Conservation (phyloP, 2,329 filamentous ascomycete genomes). For the Monosporascus ibericus region DNA sequence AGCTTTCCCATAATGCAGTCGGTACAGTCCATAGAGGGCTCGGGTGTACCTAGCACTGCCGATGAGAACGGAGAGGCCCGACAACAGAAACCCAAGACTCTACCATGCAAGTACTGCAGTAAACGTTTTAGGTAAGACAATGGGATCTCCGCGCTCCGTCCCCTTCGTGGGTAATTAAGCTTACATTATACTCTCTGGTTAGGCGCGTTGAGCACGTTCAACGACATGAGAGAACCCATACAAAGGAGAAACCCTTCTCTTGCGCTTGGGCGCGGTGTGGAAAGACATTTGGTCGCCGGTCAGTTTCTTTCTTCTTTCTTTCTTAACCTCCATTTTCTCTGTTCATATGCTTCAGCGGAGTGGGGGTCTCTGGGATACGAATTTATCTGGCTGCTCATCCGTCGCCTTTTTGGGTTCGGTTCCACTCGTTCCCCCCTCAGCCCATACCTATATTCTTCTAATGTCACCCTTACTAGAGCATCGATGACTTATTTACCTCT, state of each 20-base stretch:
- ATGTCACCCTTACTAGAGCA: slow-evolving; percentile 10
- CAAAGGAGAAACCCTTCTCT: slow-evolving; percentile 59
- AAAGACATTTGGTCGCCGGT: slow-evolving; percentile 58
- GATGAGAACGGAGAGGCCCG: slow-evolving; percentile 46
- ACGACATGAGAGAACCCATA: slow-evolving; percentile 58
- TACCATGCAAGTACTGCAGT: slow-evolving; percentile 58
- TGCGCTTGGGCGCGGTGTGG: slow-evolving; percentile 55
- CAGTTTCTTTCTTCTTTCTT: slow-evolving; percentile 23
- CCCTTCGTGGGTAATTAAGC: slow-evolving; percentile 28
- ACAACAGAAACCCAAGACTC: slow-evolving; percentile 54
- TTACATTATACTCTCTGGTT: slow-evolving; percentile 34
- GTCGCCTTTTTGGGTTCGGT: slow-evolving; percentile 8
- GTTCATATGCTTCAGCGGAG: neutral
- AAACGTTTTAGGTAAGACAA: slow-evolving; percentile 53
- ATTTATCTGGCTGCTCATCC: neutral
- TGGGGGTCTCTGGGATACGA: neutral
- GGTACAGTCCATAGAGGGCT: slow-evolving; percentile 46
- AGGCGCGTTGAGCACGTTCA: slow-evolving; percentile 61
- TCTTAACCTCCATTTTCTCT: neutral
- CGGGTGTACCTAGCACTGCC: slow-evolving; percentile 29
- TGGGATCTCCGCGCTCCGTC: slow-evolving; percentile 11
- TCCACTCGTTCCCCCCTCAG: slow-evolving; percentile 2
- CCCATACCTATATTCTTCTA: slow-evolving; percentile 10
- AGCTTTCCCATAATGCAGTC: slow-evolving; percentile 41
- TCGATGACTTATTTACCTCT: slow-evolving; percentile 8